Percentiles rank a stretch among this genome's conserved stretches.
Conservation (phyloP, 2,329 filamentous ascomycete genomes). For the Capronia coronata region DNA sequence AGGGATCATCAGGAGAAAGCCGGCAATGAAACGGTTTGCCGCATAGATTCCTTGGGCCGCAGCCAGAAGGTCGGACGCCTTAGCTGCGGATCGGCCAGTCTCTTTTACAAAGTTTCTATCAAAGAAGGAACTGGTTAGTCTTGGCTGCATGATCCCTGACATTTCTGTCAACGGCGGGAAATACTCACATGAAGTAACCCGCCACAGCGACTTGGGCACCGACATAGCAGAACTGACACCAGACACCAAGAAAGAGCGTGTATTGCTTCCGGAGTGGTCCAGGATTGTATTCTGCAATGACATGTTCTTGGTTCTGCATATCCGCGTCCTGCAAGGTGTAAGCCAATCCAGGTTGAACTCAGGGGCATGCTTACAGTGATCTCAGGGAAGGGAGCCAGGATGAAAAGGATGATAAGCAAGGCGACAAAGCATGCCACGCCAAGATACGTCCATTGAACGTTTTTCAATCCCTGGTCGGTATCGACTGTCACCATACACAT, state of each 20-base stretch:
- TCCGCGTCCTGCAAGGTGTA: constrained; percentile 42
- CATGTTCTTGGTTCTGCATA: constrained; percentile 50
- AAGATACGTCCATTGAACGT: constrained; percentile 60
- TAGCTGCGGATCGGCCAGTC: constrained; percentile 33
- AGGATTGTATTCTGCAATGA: constrained; percentile 33
- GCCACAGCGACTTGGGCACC: constrained; percentile 32
- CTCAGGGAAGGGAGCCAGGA: constrained; percentile 49
- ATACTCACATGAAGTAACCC: constrained; percentile 6
- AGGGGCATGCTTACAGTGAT: constrained; percentile 41
- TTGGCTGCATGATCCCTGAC: too few species aligned
- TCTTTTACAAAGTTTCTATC: constrained; percentile 46
- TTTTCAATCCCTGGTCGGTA: constrained; percentile 46
- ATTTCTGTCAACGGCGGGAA: too few species aligned
- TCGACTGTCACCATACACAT: constrained; percentile 33
- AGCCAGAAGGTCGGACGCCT: constrained; percentile 50
- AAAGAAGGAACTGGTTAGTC: not conserved
- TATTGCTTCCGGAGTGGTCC: constrained; percentile 52
- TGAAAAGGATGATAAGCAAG: constrained; percentile 52
- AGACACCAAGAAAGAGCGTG: constrained; percentile 52
- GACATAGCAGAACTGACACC: constrained; percentile 58
- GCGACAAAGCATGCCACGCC: constrained; percentile 57
- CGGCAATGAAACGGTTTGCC: constrained; percentile 52
- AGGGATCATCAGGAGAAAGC: constrained; percentile 48
- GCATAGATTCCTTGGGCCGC: constrained; percentile 56
- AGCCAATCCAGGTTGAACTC: too few species aligned